Base-by-base conservation (phyloP, 495 filamentous ascomycete species). In the Neurospora sp. region DNA sequence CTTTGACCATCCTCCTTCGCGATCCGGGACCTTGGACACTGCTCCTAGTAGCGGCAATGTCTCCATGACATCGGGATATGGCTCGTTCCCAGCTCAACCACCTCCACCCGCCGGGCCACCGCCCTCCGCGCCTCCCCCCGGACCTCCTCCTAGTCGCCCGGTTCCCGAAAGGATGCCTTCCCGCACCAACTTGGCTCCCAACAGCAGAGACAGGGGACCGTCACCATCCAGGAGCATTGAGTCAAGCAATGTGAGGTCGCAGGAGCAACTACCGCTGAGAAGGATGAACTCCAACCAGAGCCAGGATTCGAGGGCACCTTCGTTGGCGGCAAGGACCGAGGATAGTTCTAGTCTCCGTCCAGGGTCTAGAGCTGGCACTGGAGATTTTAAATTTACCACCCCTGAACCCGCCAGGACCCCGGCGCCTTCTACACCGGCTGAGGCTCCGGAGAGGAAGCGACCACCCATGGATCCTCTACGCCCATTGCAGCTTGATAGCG, bases 381-480 rank as follows among this genome's bases (percentile, higher is more conserved):
- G 72, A 39, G 71, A 73, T 5, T 76, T 78, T 71, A 83, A 76
- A 79, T 83, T 77, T 80, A 81, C 36, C 73, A 82, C 72, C n/a
- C 80, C 72, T 72, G 78, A 75, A 78, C 82, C 72, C 13, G 28
- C 54, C 54, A 66, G 15, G 28, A 28, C 54, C 8, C 70, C 78
- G 4, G 79, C 79, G 69, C 77, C 83, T 8, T 73, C 81, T 24
- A 81, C 82, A 2, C 71, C 77, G 2, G 78, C 80, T 66, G 76
- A 86, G 70, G 82, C 87, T 10, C 86, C 86, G 0, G 85, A 88
- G 70, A 78, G 86, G 69, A 85, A 83, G 73, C 79, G 86, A 66
- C 87, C 87, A 17, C 86, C 87, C 8, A 86, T 88, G 83, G 86
- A 86, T 72, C 83, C 86, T 21, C 70, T 84, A 17, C 78, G 84